Conservation (phyloP, 768 basidiomycete species). For the Suillus placidus region DNA sequence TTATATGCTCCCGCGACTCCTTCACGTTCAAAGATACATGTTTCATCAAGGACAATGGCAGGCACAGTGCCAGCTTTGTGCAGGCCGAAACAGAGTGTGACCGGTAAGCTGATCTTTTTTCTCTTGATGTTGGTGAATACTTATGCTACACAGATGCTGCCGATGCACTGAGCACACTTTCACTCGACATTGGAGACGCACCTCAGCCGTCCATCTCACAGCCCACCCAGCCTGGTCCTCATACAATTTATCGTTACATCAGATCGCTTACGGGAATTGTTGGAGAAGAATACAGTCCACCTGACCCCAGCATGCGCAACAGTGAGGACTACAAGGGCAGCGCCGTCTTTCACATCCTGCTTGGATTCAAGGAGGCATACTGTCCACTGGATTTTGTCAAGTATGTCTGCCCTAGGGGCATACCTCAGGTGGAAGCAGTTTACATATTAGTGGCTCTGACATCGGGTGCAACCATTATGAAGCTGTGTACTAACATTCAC, state of each 20-base stretch:
- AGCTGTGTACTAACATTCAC: too few species aligned
- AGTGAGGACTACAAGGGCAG: background rate
- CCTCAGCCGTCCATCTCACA: background rate
- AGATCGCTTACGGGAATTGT: background rate
- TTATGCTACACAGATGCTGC: background rate
- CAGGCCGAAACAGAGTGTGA: background rate
- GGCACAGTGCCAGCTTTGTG: background rate
- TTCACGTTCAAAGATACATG: background rate
- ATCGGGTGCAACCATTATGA: too few species aligned
- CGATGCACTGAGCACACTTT: background rate
- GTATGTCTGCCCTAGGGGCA: background rate
- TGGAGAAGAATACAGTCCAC: background rate
- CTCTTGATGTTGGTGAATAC: background rate
- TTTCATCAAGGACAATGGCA: background rate
- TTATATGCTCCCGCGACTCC: background rate
- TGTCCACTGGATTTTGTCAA: background rate
- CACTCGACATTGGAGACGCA: background rate
- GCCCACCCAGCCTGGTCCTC: background rate
- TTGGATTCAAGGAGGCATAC: background rate
- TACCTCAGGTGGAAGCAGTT: too few species aligned
- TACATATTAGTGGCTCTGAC: too few species aligned
- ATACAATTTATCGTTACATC: background rate
- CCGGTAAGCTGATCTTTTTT: background rate
- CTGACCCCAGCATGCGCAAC: background rate
- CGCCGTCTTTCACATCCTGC: background rate